Conservation (phyloP, 805 yeast genomes). For the Myxozyma monticola region DNA sequence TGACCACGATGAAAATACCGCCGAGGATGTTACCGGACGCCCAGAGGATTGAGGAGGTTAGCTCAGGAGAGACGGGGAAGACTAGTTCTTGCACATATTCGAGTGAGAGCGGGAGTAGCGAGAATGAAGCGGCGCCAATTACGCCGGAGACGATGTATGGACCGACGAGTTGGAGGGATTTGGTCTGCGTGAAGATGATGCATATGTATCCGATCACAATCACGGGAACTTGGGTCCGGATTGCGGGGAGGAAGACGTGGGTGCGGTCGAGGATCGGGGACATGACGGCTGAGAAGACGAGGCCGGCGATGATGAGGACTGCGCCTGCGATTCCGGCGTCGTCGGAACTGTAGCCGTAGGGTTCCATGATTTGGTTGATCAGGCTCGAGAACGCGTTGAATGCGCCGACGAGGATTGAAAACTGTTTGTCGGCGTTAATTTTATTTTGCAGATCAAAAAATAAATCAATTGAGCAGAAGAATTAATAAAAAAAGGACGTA, state of each 20-base stretch:
- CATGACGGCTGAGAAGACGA: slow-evolving; percentile 35
- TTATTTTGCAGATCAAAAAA: no score
- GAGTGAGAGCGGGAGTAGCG: slow-evolving; percentile 37
- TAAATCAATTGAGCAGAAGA: no score
- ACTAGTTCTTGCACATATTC: slow-evolving; percentile 40
- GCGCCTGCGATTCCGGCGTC: slow-evolving; percentile 41
- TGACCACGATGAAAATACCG: slow-evolving; percentile 38
- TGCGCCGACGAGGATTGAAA: slow-evolving; percentile 39
- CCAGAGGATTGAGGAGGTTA: slow-evolving; percentile 38
- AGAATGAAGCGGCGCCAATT: slow-evolving; percentile 38
- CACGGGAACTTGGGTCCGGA: slow-evolving; percentile 35
- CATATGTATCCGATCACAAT: slow-evolving; percentile 37
- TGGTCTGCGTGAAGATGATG: slow-evolving; percentile 37
- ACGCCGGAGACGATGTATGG: slow-evolving; percentile 38
- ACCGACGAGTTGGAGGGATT: slow-evolving; percentile 34
- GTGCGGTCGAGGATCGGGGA: slow-evolving; percentile 38
- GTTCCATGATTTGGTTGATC: slow-evolving; percentile 38
- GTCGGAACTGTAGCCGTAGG: slow-evolving; percentile 39
- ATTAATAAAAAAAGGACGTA: neutral
- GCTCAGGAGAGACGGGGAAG: slow-evolving; percentile 39
- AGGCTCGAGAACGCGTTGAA: slow-evolving; percentile 39
- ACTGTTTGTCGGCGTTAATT: no score
- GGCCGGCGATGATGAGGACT: slow-evolving; percentile 36
- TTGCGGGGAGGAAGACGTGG: slow-evolving; percentile 32
- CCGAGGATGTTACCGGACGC: slow-evolving; percentile 39